These are phyloP conservation scores for Yamadazyma dendronema DNA, from an alignment of 1,139 yeast species.

Conservation along the genomic window DNA sequence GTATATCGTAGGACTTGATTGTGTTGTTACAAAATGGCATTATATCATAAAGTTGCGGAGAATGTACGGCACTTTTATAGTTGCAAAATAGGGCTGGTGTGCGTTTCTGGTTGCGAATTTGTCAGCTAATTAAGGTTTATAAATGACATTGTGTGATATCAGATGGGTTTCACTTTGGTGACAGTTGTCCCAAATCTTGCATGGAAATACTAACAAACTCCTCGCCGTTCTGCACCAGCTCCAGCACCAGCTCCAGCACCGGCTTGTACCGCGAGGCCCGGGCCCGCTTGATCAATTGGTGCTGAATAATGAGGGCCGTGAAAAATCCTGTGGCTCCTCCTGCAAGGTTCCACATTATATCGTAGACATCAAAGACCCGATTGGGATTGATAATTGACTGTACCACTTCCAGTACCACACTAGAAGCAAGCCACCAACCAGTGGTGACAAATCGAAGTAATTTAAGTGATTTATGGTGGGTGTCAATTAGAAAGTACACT, in stretches of 20 bases:
- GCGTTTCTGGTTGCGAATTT: background rate
- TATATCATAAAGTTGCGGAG: background rate
- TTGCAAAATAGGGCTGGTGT: background rate
- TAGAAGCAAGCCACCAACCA: conserved; percentile 39
- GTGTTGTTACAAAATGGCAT: conserved; percentile 25
- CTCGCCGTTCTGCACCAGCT: conserved; percentile 4
- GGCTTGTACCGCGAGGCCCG: conserved; percentile 1
- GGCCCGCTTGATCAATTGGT: conserved; percentile 6
- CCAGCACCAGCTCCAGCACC: background rate
- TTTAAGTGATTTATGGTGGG: conserved; percentile 32
- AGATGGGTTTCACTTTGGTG: no score
- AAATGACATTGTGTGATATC: no score
- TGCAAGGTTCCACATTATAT: conserved; percentile 42
- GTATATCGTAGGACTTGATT: conserved; percentile 49
- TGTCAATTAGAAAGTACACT: conserved; percentile 55
- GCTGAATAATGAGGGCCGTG: conserved; percentile 2
- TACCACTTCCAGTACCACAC: conserved; percentile 52
- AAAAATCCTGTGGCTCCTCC: conserved; percentile 34
- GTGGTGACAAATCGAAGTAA: conserved; percentile 42
- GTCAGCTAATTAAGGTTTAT: background rate
- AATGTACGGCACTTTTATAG: background rate
- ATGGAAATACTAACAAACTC: conserved; percentile 9
- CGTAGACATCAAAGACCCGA: conserved; percentile 48
- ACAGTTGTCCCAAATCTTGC: background rate
- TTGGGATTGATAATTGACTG: conserved; percentile 45